phyloP scores from a whole-genome alignment of 192 early-diverging fungal genomes.

The Thamnidium elegans region DNA sequence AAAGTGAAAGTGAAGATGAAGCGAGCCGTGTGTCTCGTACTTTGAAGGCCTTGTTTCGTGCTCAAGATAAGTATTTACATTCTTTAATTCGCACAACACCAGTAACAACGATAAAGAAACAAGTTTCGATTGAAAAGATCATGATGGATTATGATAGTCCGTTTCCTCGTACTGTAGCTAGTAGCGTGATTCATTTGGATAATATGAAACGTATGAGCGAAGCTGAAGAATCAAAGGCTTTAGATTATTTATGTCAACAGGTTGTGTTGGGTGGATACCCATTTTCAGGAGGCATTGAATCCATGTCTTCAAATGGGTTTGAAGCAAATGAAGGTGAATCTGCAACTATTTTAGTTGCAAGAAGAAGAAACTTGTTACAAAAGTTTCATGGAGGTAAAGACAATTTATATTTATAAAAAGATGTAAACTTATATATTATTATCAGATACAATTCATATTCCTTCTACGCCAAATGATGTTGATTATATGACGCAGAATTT shows the following conservation, averaged over 20 bases:
- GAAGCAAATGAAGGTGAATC: conserved; percentile 50
- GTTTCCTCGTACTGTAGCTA: conserved; percentile 23
- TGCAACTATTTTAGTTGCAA: conserved; percentile 42
- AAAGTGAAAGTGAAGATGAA: too few species aligned
- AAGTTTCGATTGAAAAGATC: neutral
- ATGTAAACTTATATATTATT: neutral
- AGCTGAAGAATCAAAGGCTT: conserved; percentile 8
- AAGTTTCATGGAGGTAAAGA: conserved; percentile 40
- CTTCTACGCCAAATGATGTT: conserved; percentile 27
- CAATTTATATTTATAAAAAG: neutral
- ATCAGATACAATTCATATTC: conserved; percentile 29
- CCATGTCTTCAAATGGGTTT: conserved; percentile 42
- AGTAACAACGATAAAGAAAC: conserved; percentile 6
- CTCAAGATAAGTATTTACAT: too few species aligned
- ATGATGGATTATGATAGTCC: conserved; percentile 31
- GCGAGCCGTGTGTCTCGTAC: too few species aligned
- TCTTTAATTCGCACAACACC: neutral
- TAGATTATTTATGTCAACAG: conserved; percentile 49
- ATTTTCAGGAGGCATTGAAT: conserved; percentile 44
- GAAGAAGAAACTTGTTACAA: conserved; percentile 42
- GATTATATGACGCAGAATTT: conserved; percentile 26
- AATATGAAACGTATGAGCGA: conserved; percentile 15
- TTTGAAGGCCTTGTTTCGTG: too few species aligned
- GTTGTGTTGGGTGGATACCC: conserved; percentile 52
- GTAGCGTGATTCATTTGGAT: conserved; percentile 1